Evolutionary conservation across 2,329 filamentous ascomycete genomes (phyloP).

Genomic region (Coniella vitis): DNA sequence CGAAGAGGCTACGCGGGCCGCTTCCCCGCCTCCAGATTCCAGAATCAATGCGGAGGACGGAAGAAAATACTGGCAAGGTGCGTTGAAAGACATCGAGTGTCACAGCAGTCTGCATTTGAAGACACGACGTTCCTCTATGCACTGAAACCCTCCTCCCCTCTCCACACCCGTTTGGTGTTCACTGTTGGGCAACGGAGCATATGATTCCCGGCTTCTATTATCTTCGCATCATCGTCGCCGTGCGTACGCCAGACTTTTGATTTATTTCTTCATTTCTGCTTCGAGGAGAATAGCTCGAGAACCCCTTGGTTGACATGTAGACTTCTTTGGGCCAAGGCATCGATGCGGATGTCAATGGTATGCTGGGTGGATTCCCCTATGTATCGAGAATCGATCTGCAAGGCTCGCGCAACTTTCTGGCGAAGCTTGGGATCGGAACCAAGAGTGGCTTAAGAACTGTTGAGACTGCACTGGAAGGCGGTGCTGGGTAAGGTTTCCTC

Average conservation of each 20-base stretch:
- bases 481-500: conserved; percentile 30
- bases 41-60: conserved; percentile 29
- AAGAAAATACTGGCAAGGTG: conserved; percentile 40
- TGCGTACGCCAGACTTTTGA: too few relatives aligned
- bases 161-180: too few relatives aligned
- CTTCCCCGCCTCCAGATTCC: conserved; percentile 24
- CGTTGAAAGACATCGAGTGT: conserved; percentile 1
- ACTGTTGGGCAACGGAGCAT: too few relatives aligned
- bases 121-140: too few relatives aligned
- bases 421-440: conserved; percentile 52
- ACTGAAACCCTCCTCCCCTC: neutral
- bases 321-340: conserved; percentile 16
- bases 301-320: neutral
- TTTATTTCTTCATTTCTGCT: too few relatives aligned
- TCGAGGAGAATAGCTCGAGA: too few relatives aligned
- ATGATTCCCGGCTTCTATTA: too few relatives aligned
- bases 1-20: neutral
- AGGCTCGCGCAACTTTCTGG: conserved; percentile 62
- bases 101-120: too few relatives aligned
- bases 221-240: too few relatives aligned
- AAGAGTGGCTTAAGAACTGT: conserved; percentile 26
- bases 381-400: conserved; percentile 65
- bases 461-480: conserved; percentile 30
- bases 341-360: conserved; percentile 52
- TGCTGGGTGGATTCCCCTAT: conserved; percentile 67